Percentiles rank a stretch among this genome's conserved stretches.
Conservation (phyloP, 495 filamentous ascomycete genomes). For the Aspergillus incahuasiensis region DNA sequence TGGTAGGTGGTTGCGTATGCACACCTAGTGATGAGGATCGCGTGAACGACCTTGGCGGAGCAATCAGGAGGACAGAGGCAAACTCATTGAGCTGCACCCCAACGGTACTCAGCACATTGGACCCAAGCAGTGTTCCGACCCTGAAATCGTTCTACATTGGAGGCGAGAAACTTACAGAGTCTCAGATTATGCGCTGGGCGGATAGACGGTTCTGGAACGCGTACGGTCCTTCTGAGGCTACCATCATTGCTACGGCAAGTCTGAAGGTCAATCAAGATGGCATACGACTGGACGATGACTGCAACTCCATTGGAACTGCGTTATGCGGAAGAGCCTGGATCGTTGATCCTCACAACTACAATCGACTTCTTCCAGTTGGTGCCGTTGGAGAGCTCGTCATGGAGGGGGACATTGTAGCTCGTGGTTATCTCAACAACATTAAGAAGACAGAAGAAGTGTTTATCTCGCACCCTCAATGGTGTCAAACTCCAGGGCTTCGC, state of each 20-base stretch:
- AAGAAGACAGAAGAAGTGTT: constrained; percentile 55
- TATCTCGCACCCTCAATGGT: constrained; percentile 51
- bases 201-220: constrained; percentile 45
- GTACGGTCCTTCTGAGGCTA: constrained; percentile 53
- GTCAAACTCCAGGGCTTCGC: constrained; percentile 18
- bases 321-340: constrained; percentile 50
- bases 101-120: constrained; percentile 43
- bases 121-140: constrained; percentile 44
- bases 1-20: constrained; percentile 60
- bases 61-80: constrained; percentile 36
- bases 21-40: constrained; percentile 57
- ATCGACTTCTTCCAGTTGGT: constrained; percentile 56
- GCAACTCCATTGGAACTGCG: constrained; percentile 37
- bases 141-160: constrained; percentile 47
- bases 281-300: constrained; percentile 37
- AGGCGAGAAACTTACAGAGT: constrained; percentile 52
- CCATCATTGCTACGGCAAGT: constrained; percentile 42
- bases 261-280: constrained; percentile 37
- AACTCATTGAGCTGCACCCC: constrained; percentile 40
- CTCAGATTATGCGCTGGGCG: constrained; percentile 39
- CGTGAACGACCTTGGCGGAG: constrained; percentile 40
- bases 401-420: constrained; percentile 57
- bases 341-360: constrained; percentile 52
- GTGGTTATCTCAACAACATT: constrained; percentile 53
- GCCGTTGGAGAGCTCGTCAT: constrained; percentile 61